Conservation (phyloP, 495 filamentous ascomycete species). For the Glarea lozoyensis region DNA sequence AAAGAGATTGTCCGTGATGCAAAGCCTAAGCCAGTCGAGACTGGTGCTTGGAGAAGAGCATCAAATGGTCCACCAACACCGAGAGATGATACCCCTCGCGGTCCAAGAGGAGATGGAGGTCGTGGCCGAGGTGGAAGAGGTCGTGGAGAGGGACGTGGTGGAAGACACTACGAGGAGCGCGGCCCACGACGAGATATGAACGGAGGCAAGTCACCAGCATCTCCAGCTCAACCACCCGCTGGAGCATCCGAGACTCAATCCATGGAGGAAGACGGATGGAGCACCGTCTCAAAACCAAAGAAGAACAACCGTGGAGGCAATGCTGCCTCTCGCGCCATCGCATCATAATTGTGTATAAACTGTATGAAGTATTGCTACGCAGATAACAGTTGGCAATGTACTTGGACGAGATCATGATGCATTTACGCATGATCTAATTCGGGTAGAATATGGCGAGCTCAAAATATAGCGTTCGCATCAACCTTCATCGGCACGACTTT, state of each 20-base stretch:
- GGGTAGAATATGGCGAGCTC: constrained; percentile 13
- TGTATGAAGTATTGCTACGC: too few species aligned
- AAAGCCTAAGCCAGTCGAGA: constrained; percentile 30
- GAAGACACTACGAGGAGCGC: constrained; percentile 27
- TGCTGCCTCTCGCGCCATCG: constrained; percentile 22
- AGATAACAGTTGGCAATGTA: neutral
- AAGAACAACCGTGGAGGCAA: constrained; percentile 34
- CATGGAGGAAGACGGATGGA: constrained; percentile 68
- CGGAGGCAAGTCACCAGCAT: constrained; percentile 24
- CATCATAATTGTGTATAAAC: constrained; percentile 14
- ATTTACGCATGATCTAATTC: constrained; percentile 11
- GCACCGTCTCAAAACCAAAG: constrained; percentile 54
- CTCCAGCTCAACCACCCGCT: constrained; percentile 25
- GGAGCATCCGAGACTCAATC: constrained; percentile 26
- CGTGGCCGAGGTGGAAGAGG: constrained; percentile 35
- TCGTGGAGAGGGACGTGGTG: constrained; percentile 30
- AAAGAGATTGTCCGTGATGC: constrained; percentile 33
- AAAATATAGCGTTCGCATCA: constrained; percentile 4
- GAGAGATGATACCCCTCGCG: constrained; percentile 19
- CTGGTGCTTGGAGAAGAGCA: constrained; percentile 42
- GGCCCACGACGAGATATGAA: constrained; percentile 30
- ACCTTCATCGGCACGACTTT: constrained; percentile 19
- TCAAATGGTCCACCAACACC: constrained; percentile 29
- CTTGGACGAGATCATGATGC: neutral
- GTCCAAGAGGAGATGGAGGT: constrained; percentile 30